Evolutionary conservation across 2,329 filamentous ascomycete genomes (phyloP), one percentile per base, ranked within the genome.

Genomic region (Gyromitra esculenta): DNA sequence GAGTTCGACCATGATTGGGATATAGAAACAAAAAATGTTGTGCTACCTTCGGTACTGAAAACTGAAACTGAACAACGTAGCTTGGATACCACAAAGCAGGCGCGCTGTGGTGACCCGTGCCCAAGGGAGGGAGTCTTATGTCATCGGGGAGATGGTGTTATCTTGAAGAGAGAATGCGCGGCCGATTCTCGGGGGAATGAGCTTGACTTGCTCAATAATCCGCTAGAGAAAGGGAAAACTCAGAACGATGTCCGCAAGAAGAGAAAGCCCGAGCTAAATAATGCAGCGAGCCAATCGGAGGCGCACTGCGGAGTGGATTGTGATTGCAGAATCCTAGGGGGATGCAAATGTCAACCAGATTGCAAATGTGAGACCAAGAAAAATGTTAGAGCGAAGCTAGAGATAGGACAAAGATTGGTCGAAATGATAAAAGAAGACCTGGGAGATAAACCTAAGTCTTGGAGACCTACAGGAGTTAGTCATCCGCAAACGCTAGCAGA

Each of bases 1-100:
- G 56, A 48, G 2, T 63, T 48, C 39, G 64, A 60, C 8, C 63
- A 69, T 8, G 71, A 69, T 18, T 57, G 64, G 71, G 21, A n/a
- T 11, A 41, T 15, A 43, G 8, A 15, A 41, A 35, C 15, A 4
- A 50, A 65, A 6, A 21, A 48, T 37, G 35, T 9, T 15, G 21
- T 9, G 13, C 21, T 39, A 35, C 25, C 48, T 31, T 59, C 18
- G 37, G 5, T 21, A 7, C 9, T 31, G n/a, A 37, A 4, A 9
- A 18, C 13, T 41, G 31, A 37, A 8, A 41, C 15, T 5, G 18
- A 9, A 4, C 48, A 3, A 5, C n/a, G 2, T 25, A 3, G n/a
- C 18, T 18, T 56, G 11, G 11, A n/a, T 6, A 37, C 9, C 2
- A 25, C 11, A 6, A 48, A 43, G 18, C 43, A 5, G 62, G 8